Conservation (phyloP, 805 yeast species). For the Metschnikowia continentalis region DNA sequence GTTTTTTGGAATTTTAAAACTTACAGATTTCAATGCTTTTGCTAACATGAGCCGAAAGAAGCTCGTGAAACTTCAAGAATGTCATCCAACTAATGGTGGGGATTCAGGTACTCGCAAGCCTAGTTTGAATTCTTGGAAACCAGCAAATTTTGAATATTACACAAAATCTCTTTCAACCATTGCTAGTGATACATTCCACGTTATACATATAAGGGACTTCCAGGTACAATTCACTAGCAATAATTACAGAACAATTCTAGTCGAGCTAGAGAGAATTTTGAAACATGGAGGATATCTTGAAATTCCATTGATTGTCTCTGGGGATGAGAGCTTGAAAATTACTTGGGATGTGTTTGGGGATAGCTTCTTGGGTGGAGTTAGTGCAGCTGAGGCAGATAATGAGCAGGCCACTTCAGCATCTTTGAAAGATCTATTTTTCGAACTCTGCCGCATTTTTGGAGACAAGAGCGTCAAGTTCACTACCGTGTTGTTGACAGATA, state of each 20-base stretch:
- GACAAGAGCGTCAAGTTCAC: constrained; percentile 29
- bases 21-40: constrained; percentile 9
- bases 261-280: constrained; percentile 34
- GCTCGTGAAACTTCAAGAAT: constrained; percentile 12
- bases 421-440: constrained; percentile 15
- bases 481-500: constrained; percentile 25
- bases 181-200: constrained; percentile 28
- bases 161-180: constrained; percentile 23
- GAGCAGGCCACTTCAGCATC: background rate
- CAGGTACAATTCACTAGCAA: constrained; percentile 26
- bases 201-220: constrained; percentile 36
- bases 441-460: constrained; percentile 29
- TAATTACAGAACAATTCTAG: constrained; percentile 24
- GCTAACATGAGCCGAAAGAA: constrained; percentile 10
- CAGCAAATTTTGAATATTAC: constrained; percentile 17
- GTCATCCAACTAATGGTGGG: background rate
- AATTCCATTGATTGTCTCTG: constrained; percentile 20
- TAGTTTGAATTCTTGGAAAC: constrained; percentile 5
- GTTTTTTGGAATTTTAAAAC: constrained; percentile 9
- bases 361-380: background rate
- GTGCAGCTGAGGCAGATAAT: background rate
- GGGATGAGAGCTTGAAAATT: constrained; percentile 3
- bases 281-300: constrained; percentile 34
- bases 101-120: background rate
- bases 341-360: constrained; percentile 3